Evolutionary conservation across 441 rosid species (phyloP), one percentile per base, ranked within the genome.

Genomic region (Manihot esculenta): DNA sequence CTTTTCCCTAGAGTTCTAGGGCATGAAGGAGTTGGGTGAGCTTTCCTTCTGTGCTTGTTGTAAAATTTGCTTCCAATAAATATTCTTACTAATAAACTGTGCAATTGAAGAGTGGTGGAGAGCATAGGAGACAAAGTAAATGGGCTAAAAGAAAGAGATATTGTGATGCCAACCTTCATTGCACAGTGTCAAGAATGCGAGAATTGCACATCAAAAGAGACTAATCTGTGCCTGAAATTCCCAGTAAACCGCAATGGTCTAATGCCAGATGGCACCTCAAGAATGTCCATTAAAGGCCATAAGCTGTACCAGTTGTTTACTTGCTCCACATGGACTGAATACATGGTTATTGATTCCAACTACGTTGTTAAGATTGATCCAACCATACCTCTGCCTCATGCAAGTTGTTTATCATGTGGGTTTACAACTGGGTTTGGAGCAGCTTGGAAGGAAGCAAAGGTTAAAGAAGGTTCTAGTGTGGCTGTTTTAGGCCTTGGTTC

Each of bases 401-500:
- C 83, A 21, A 80, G 81, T 69, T 67, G 80, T 54, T 33, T 83
- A 33, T 85, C 91, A 0, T 87, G 86, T 72, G 87, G 87, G 3
- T 85, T 77, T 41, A 76, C 86, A 18, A 83, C 84, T 21, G 92
- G 95, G 0, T 76, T 69, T 56, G 95, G 97, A 5, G 84, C 87
- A 3, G 84, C 86, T 26, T 85, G 87, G 93, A 88, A 82, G 76
- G 90, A 77, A 17, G 87, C 88, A 7, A 33, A 69, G 15, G 80
- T 89, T 63, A 73, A 81, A 56, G 66, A 66, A 20, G 88, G 92
- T 7, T 86, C 92, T 10, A 71, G 74, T 15, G 88, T 89, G 1
- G 93, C 86, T 17, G 79, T 88, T 11, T 64, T 91, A 4, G 92
- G 95, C 27, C 86, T 91, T 41, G 93, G 93, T 13, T 76, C 84